phyloP scores from a whole-genome alignment of 2,329 filamentous ascomycete genomes.

The Trichoderma afroharzianum region DNA sequence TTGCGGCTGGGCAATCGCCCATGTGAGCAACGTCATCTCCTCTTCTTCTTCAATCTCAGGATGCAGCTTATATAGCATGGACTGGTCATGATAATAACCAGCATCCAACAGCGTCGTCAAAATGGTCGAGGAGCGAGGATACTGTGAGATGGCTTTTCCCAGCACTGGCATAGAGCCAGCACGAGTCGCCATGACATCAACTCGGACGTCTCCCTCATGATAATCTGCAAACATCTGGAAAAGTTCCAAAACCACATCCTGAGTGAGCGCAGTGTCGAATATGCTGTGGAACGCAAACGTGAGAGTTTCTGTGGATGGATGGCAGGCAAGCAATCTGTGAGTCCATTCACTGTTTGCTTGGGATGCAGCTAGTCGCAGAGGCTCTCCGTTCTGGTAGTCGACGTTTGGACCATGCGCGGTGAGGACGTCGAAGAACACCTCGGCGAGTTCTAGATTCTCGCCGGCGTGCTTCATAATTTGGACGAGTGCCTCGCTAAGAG shows the following conservation, averaged over 20 bases:
- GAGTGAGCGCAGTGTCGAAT: constrained; percentile 48
- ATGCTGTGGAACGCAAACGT: constrained; percentile 54
- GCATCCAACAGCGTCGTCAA: constrained; percentile 51
- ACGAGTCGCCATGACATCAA: constrained; percentile 49
- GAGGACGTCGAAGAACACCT: constrained; percentile 43
- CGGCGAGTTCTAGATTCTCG: constrained; percentile 37
- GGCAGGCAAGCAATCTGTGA: constrained; percentile 45
- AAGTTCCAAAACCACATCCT: constrained; percentile 49
- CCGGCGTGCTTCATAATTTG: constrained; percentile 43
- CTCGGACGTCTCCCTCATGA: constrained; percentile 41
- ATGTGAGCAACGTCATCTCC: constrained; percentile 54
- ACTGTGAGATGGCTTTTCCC: constrained; percentile 50
- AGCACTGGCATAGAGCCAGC: constrained; percentile 46
- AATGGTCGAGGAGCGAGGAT: constrained; percentile 52
- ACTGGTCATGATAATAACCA: constrained; percentile 59
- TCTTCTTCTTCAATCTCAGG: constrained; percentile 50
- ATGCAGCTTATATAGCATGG: constrained; percentile 40
- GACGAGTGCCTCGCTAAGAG: constrained; percentile 44
- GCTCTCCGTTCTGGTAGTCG: constrained; percentile 51
- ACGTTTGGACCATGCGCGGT: constrained; percentile 42
- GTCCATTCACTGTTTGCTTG: constrained; percentile 50
- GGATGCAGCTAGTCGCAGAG: constrained; percentile 51
- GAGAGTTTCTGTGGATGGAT: constrained; percentile 48
- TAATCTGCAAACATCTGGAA: constrained; percentile 51
- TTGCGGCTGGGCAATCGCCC: constrained; percentile 60